Evolutionary conservation across 306 rosid genomes (phyloP).

Genomic region (Astragalus membranaceus): DNA sequence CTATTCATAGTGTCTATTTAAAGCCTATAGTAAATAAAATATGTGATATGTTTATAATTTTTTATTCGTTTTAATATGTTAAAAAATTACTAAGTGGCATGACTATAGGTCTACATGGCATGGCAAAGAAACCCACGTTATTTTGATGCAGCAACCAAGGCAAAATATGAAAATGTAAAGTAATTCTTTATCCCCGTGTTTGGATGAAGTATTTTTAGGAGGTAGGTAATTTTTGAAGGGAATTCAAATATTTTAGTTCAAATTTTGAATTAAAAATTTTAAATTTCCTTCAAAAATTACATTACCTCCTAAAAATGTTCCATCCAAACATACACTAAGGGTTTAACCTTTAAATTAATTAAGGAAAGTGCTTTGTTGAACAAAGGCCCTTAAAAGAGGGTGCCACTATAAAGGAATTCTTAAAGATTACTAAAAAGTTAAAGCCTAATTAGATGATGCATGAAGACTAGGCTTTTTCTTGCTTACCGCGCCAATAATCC

Average conservation of each 20-base stretch:
- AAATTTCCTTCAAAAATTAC: no score
- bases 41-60: no score
- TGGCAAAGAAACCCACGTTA: not conserved
- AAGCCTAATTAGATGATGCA: slow-evolving; percentile 27
- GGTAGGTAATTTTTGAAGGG: no score
- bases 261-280: no score
- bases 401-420: slow-evolving; percentile 29
- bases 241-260: no score
- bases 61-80: no score
- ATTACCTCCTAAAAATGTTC: no score
- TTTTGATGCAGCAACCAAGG: slow-evolving; percentile 21
- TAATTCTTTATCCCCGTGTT: no score
- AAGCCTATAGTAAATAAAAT: not conserved
- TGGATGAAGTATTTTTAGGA: no score
- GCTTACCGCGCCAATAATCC: slow-evolving; percentile 26
- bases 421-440: slow-evolving; percentile 21
- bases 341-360: slow-evolving; percentile 24
- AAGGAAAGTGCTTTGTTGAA: slow-evolving; percentile 38
- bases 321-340: no score
- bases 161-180: slow-evolving; percentile 4
- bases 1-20: not conserved
- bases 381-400: slow-evolving; percentile 37
- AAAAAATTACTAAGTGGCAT: not conserved
- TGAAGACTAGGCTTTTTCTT: slow-evolving; percentile 27
- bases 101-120: slow-evolving; percentile 21